Base-by-base conservation (phyloP, 495 filamentous ascomycete genomes). In the Cercophora samala region DNA sequence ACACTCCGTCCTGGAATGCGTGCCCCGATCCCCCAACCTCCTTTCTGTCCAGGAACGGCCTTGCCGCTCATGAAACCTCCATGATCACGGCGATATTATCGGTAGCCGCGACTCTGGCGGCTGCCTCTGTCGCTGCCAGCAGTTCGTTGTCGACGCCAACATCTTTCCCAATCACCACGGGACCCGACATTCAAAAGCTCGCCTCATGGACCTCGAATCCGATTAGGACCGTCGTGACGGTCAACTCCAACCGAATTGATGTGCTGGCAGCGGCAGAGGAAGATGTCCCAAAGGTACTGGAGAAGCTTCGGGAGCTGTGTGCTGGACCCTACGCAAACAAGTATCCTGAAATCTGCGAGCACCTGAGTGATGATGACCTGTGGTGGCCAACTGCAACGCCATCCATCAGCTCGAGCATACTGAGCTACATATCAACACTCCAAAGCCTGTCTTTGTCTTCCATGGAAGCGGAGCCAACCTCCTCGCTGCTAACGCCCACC, bases 311-410 rank as follows among this genome's bases (percentile, higher is more conserved):
- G 15, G 46, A 66, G 54, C 59, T 71, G 17, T 68, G 69, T 46
- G 60, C 66, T 21, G 66, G 66, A 1, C 66, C 66, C 17, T 22
- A 63, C 26, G 68, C 68, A 23, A 25, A 21, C 26, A 22, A 63
- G 54, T 69, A 69, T 52, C 68, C 68, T 60, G 68, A 69, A 19
- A 69, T 69, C 11, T 69, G 64, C 60, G 68, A 69, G n/a, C 60
- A 69, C 21, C 54, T 69, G 0, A 46, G 55, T 18, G 24, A 5
- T 17, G 58, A 18, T 17, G 25, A 42, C 1, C 32, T 9, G 22
- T 26, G n/a, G 25, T 37, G 37, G 55, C 26, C 18, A 21, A 56
- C n/a, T 18, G 22, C 37, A 46, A 9, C 11, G 37, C 37, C 37
- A 17, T 46, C 37, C 13, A 11, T 13, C 37, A 46, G 37, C 37